Evolutionary conservation across 2,329 filamentous ascomycete species (phyloP).

Genomic region (Aspergillus ibericus): DNA sequence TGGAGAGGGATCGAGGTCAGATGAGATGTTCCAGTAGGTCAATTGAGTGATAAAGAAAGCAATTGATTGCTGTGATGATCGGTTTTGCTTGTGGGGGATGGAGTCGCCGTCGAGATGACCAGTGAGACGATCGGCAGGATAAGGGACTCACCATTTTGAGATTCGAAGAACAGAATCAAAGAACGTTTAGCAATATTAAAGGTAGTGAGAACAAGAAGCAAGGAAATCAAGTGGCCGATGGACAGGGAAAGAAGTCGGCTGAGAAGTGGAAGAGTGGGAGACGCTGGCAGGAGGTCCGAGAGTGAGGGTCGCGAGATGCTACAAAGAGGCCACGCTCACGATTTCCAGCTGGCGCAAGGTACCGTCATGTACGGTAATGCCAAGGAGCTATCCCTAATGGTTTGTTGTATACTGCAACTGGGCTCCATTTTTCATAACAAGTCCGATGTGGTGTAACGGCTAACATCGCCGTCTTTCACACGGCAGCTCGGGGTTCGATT

Average conservation of each 20-base stretch:
- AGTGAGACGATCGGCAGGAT: slow-evolving; percentile 11
- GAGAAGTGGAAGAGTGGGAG: slow-evolving; percentile 3
- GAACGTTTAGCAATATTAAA: slow-evolving; percentile 25
- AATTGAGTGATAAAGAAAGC: slow-evolving; percentile 1
- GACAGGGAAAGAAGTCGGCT: slow-evolving; percentile 12
- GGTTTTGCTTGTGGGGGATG: not conserved
- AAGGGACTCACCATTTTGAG: slow-evolving; percentile 27
- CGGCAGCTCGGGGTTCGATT: slow-evolving; percentile 21
- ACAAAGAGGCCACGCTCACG: slow-evolving; percentile 31
- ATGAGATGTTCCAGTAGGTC: not conserved
- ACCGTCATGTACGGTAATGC: slow-evolving; percentile 19
- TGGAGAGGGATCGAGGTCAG: slow-evolving; percentile 17
- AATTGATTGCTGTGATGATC: slow-evolving; percentile 8
- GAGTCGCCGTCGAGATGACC: not conserved
- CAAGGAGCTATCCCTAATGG: not conserved
- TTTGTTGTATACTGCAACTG: not conserved
- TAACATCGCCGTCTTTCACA: slow-evolving; percentile 16
- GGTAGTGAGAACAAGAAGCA: slow-evolving; percentile 14
- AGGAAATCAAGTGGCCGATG: slow-evolving; percentile 9
- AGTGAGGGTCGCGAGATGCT: slow-evolving; percentile 23
- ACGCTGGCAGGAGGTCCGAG: slow-evolving; percentile 11
- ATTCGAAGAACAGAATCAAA: slow-evolving; percentile 16
- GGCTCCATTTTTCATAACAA: not conserved
- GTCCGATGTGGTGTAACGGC: slow-evolving; percentile 13
- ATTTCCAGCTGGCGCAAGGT: slow-evolving; percentile 15